Percentiles rank a stretch among this genome's conserved stretches.
phyloP scores from a whole-genome alignment of 2,329 filamentous ascomycete genomes.

The Claviceps sorghi region DNA sequence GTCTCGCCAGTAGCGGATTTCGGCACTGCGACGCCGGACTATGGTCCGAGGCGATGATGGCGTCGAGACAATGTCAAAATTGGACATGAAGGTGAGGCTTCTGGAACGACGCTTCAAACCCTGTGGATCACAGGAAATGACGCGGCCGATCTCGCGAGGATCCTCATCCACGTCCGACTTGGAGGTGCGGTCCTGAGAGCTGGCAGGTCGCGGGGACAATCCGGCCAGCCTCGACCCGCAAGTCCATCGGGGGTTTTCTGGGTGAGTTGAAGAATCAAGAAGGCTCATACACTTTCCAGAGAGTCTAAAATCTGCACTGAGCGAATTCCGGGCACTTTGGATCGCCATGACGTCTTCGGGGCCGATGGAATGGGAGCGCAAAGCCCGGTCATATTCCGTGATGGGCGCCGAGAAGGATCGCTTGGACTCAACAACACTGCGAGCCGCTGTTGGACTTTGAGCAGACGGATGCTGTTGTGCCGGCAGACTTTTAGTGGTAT shows the following conservation, averaged over 20 bases:
- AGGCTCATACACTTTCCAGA: slow-evolving; percentile 10
- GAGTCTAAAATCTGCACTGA: slow-evolving; percentile 29
- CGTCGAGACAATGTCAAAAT: slow-evolving; percentile 15
- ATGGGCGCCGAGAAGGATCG: slow-evolving; percentile 45
- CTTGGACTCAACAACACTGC: slow-evolving; percentile 26
- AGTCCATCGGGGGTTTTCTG: slow-evolving; percentile 14
- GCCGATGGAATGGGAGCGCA: slow-evolving; percentile 47
- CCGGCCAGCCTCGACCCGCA: slow-evolving; percentile 33
- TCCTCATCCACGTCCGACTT: slow-evolving; percentile 25
- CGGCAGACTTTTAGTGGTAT: not conserved
- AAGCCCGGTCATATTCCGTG: slow-evolving; percentile 43
- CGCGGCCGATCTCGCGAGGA: slow-evolving; percentile 44
- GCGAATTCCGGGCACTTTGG: slow-evolving; percentile 38
- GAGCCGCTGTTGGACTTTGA: slow-evolving; percentile 20
- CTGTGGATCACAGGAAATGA: slow-evolving; percentile 41
- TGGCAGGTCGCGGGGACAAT: slow-evolving; percentile 47
- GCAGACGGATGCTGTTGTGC: slow-evolving; percentile 18
- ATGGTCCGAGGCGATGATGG: slow-evolving; percentile 11
- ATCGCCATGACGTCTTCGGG: slow-evolving; percentile 39
- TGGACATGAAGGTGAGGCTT: slow-evolving; percentile 41
- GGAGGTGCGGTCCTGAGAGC: slow-evolving; percentile 36
- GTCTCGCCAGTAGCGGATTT: slow-evolving; percentile 50
- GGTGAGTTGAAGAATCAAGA: slow-evolving; percentile 2
- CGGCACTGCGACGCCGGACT: slow-evolving; percentile 41
- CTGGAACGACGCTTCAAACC: slow-evolving; percentile 40